Evolutionary conservation across 2,329 filamentous ascomycete genomes (phyloP), one percentile per base, ranked within the genome.

Genomic region (Pseudophaeomoniella oleicola): DNA sequence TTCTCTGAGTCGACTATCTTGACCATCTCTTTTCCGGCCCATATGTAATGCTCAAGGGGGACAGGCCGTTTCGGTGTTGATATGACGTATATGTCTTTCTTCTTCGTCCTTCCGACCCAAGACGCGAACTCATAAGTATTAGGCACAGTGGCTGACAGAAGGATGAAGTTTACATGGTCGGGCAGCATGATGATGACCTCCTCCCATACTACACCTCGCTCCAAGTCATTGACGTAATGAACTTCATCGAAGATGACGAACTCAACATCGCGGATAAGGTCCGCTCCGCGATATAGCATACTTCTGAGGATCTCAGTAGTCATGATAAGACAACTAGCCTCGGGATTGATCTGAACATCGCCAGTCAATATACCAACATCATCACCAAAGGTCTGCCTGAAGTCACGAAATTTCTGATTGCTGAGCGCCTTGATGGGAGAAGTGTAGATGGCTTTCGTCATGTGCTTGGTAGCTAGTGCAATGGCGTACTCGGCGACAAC

Each of bases 151-250:
- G 90, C 90, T 3, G 90, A 98, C 3, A 98, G 71, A 2, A 96
- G 66, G 46, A 98, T 98, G 15, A 98, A 70, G 2, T 90, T 93
- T 29, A 98, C 85, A 59, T 98, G 90, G 54, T 94, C 87, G 0
- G 90, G 90, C 38, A 98, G 69, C 90, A 98, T 96, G 51, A 98
- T 98, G 52, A 98, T 98, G 50, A 98, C 90, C 59, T 98, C 90
- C 58, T 98, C 90, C 90, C 90, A 98, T 0, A 98, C 90, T 4
- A 98, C 90, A 51, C 90, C 90, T 59, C 90, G 75, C 56, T 96
- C 90, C 16, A 81, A 71, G 55, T 98, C 90, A 53, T 96, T 98
- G 45, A 98, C 88, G 54, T 98, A 98, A 59, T 98, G 90, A 2
- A 98, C 90, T 58, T 98, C 90, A 50, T 98, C 90, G 44, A 98